Evolutionary conservation across 192 early-diverging fungal species (phyloP), one percentile per base, ranked within the genome.

Genomic region (Gigaspora rosea): DNA sequence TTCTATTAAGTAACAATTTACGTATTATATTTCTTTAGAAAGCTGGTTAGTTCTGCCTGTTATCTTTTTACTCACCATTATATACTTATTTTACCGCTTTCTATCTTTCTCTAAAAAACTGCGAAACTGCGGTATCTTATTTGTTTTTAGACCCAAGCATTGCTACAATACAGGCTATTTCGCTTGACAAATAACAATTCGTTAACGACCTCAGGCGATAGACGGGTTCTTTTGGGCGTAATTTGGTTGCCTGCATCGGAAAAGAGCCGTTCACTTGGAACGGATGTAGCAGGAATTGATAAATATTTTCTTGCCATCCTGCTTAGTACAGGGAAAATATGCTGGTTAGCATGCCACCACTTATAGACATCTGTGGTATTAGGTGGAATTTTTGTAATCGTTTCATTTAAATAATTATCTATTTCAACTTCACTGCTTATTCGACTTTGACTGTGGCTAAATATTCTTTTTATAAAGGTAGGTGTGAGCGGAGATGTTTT

Each of bases 231-330:
- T 49, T 67, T 35, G 4, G 41, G 13, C 3, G 65, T 67, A 48
- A 67, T 46, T 41, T 41, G 36, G 20, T 67, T 67, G 11, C 65
- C 36, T 2, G 65, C 65, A 67, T 67, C 65, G 12, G 65, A 67
- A 36, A 36, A 64, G 7, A 64, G 62, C 13, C 1, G n/a, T 35
- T 41, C 41, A 41, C 41, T 41, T 41, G 65, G 65, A 49, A 67
- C 65, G 6, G 65, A 67, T 41, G 36, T 67, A n/a, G 65, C 41
- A 12, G 4, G 65, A 41, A 67, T 67, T 67, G 13, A 67, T 48
- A 67, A 49, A 67, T 67, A 67, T 46, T 67, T 49, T 8, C 65
- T 10, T 49, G 65, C 41, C 27, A 67, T 41, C 8, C 47, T 41
- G 36, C 41, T 49, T 20, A 67, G 13, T 41, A 67, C 36, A 48